These are phyloP conservation scores for Neoscytalidium dimidiatum DNA, from an alignment of 2,329 filamentous ascomycete species.

Conservation along the genomic window DNA sequence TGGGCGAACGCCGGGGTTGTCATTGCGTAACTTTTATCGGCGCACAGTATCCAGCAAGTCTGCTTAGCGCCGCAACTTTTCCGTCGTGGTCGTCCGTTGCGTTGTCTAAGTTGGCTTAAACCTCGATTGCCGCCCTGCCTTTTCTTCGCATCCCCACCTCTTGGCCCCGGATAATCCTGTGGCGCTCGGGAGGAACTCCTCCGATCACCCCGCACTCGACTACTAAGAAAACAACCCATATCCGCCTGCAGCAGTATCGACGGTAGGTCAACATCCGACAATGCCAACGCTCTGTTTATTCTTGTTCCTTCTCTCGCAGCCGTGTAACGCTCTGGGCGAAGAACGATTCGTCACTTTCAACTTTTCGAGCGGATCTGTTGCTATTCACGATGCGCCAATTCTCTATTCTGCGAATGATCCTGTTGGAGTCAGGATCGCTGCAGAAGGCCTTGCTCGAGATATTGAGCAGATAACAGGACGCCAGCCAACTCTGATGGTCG, in stretches of 20 bases:
- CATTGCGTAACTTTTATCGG: too few species aligned
- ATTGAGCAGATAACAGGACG: slow-evolving; percentile 25
- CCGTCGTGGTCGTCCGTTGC: too few species aligned
- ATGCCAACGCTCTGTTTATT: neutral
- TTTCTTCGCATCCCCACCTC: neutral
- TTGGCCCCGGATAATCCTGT: neutral
- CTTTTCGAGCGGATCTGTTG: slow-evolving; percentile 19
- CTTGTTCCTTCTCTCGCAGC: neutral
- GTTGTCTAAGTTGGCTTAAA: too few species aligned
- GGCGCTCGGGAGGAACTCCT: neutral
- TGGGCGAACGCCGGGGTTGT: too few species aligned
- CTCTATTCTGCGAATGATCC: slow-evolving; percentile 24
- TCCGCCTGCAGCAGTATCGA: neutral
- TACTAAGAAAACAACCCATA: neutral
- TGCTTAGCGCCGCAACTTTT: too few species aligned
- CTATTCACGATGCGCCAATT: slow-evolving; percentile 22
- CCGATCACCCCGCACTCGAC: neutral
- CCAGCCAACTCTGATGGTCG: neutral
- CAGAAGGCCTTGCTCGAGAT: slow-evolving; percentile 24
- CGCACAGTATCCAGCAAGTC: too few species aligned
- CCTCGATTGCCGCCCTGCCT: too few species aligned
- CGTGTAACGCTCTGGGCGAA: slow-evolving; percentile 21
- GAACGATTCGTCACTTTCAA: slow-evolving; percentile 24
- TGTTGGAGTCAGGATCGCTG: slow-evolving; percentile 24
- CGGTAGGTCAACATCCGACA: neutral